Conservation (phyloP, 768 basidiomycete species). For the Mycena metata region DNA sequence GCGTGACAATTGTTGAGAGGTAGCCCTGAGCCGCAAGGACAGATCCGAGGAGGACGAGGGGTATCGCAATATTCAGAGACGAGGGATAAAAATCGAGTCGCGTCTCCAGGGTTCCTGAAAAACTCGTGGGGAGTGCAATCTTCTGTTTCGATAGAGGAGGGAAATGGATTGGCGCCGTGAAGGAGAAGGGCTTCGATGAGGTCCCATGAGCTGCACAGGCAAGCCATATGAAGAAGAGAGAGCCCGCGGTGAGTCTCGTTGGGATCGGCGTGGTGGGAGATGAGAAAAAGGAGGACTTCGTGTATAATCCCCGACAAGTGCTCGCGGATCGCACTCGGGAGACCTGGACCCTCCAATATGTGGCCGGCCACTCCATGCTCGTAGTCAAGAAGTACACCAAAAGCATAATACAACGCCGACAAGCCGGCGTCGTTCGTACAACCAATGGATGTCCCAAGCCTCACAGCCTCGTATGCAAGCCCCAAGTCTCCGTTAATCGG, state of each 20-base stretch:
- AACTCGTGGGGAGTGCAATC: neutral
- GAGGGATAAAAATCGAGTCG: neutral
- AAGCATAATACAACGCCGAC: neutral
- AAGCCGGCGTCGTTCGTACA: neutral
- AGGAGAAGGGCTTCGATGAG: conserved; percentile 3
- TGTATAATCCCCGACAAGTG: neutral
- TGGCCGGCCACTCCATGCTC: no score
- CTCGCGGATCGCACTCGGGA: no score
- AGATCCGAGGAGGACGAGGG: conserved; percentile 4
- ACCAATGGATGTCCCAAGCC: neutral
- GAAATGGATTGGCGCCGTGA: conserved; percentile 1
- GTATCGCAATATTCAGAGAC: neutral
- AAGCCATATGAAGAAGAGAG: neutral
- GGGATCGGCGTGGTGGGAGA: conserved; percentile 13
- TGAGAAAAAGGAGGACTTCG: neutral
- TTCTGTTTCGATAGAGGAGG: neutral
- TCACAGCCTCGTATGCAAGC: neutral
- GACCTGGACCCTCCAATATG: no score
- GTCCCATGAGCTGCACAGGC: neutral
- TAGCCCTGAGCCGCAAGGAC: conserved; percentile 4
- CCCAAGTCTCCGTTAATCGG: neutral
- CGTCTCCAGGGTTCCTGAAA: neutral
- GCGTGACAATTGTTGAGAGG: conserved; percentile 7
- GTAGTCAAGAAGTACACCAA: neutral
- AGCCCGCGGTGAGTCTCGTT: neutral